Evolutionary conservation across 2,329 filamentous ascomycete genomes (phyloP).

Genomic region (Tetracladium maxilliforme): DNA sequence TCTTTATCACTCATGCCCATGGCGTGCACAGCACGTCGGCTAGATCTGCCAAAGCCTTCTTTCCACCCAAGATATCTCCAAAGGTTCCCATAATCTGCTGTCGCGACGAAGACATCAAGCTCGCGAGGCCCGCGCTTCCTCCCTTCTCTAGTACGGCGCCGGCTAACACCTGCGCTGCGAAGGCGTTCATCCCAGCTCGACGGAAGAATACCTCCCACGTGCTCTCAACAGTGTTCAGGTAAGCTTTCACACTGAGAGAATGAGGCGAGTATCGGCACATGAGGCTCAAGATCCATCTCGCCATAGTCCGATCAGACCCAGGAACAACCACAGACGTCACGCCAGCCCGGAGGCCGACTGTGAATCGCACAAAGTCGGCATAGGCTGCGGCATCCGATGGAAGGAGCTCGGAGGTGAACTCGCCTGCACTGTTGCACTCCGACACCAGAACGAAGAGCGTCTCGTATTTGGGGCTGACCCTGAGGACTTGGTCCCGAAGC

Average conservation of each 20-base stretch:
- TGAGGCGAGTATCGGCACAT: no score
- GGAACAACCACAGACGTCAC: no score
- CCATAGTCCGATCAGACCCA: no score
- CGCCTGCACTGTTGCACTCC: conserved; percentile 37
- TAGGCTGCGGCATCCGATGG: conserved; percentile 27
- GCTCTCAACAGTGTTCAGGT: no score
- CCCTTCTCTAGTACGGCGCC: conserved; percentile 15
- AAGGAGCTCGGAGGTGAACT: conserved; percentile 21
- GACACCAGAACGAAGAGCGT: conserved; percentile 52
- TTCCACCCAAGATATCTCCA: conserved; percentile 34
- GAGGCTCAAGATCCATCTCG: no score
- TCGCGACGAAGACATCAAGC: conserved; percentile 32
- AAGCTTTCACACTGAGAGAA: no score
- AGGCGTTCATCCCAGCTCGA: conserved; percentile 52
- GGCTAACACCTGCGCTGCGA: conserved; percentile 53
- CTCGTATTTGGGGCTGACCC: conserved; percentile 46
- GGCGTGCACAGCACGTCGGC: no score
- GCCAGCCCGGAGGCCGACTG: no score
- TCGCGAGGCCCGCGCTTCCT: conserved; percentile 3
- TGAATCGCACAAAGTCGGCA: conserved; percentile 33
- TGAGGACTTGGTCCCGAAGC: conserved; percentile 38
- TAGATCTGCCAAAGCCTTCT: conserved; percentile 34
- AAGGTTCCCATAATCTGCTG: conserved; percentile 38
- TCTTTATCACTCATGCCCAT: no score
- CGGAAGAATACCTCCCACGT: conserved; percentile 55